Conservation (phyloP, 1,139 yeast genomes). For the Casaregolazyma lundiana region DNA sequence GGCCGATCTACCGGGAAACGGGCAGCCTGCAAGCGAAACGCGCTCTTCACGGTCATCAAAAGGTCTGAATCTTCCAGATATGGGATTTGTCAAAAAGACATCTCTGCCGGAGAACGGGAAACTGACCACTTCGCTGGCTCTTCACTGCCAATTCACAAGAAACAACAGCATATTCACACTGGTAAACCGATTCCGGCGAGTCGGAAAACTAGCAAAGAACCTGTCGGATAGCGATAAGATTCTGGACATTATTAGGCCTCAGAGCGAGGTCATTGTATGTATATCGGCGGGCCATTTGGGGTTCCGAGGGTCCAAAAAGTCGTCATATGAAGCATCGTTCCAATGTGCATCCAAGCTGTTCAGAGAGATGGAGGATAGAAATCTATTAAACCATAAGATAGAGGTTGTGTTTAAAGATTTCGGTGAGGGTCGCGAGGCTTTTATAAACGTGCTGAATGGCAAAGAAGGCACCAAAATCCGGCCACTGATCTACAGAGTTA, state of each 20-base stretch:
- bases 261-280: conserved; percentile 66
- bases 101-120: conserved; percentile 23
- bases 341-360: conserved; percentile 76
- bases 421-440: conserved; percentile 88
- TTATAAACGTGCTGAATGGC: conserved; percentile 78
- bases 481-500: conserved; percentile 58
- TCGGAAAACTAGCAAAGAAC: conserved; percentile 34
- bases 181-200: conserved; percentile 57
- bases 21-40: neutral
- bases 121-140: conserved; percentile 51
- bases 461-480: conserved; percentile 76
- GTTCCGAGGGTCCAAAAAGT: conserved; percentile 50
- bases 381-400: conserved; percentile 37
- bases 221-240: conserved; percentile 66
- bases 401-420: conserved; percentile 76
- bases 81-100: neutral
- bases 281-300: conserved; percentile 43
- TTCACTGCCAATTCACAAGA: conserved; percentile 71
- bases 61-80: neutral
- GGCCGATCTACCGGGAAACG: neutral
- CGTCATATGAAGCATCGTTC: conserved; percentile 93
- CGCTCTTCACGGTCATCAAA: neutral
- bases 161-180: conserved; percentile 81
- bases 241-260: conserved; percentile 71
- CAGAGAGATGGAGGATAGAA: conserved; percentile 55